A percentile compares a stretch with the other conserved stretches of the same genome.
phyloP scores from a whole-genome alignment of 371 early-diverging fungal species.

The Mucor velutinosus region DNA sequence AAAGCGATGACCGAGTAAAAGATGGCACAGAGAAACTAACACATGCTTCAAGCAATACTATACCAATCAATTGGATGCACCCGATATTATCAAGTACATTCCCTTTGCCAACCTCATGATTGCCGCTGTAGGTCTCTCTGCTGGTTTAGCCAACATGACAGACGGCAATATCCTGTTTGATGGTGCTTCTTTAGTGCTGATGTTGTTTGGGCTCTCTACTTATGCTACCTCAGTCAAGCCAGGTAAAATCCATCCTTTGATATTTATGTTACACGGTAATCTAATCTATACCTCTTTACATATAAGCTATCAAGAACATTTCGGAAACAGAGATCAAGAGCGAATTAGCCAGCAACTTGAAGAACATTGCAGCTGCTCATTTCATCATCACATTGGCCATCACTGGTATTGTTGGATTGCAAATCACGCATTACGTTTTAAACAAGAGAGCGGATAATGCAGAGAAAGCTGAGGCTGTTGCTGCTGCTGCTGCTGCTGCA shows the following conservation, averaged over 20 bases:
- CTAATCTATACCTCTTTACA: not conserved
- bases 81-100: conserved; percentile 50
- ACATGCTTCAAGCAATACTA: conserved; percentile 40
- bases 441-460: conserved; percentile 38
- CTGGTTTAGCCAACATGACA: conserved; percentile 51
- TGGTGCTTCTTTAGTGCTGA: conserved; percentile 52
- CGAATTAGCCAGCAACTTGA: conserved; percentile 31
- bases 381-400: conserved; percentile 50
- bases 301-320: conserved; percentile 25
- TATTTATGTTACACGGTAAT: not conserved
- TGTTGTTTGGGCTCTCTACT: conserved; percentile 51
- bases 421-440: conserved; percentile 46
- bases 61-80: conserved; percentile 38
- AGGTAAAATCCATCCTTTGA: conserved; percentile 20
- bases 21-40: not conserved
- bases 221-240: conserved; percentile 51
- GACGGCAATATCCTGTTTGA: conserved; percentile 51
- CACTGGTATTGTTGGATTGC: conserved; percentile 52
- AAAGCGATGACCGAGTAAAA: not conserved
- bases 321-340: conserved; percentile 17
- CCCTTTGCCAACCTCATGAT: conserved; percentile 49
- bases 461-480: conserved; percentile 16
- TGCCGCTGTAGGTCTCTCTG: conserved; percentile 48
- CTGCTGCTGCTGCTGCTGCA: conserved; percentile 2
- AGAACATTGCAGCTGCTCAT: conserved; percentile 54